phyloP scores from a whole-genome alignment of 139 green algal genomes.

The Chlorella sorokiniana region DNA sequence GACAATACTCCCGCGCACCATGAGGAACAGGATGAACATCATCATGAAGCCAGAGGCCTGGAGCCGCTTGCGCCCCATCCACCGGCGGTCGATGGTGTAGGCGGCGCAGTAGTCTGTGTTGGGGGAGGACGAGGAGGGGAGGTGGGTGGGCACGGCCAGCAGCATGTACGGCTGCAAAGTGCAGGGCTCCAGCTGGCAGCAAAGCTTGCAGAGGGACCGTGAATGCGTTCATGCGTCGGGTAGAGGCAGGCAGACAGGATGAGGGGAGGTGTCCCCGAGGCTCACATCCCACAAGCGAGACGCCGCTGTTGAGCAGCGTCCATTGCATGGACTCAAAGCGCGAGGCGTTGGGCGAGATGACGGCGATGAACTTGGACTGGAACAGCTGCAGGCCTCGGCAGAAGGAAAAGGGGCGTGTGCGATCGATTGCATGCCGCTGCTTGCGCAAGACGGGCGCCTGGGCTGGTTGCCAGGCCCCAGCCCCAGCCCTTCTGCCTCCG shows the following conservation, averaged over 20 bases:
- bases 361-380: conserved; percentile 61
- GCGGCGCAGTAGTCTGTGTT: conserved; percentile 66
- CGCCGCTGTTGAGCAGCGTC: conserved; percentile 74
- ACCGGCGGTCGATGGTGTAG: conserved; percentile 64
- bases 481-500: too few species aligned
- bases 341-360: conserved; percentile 37
- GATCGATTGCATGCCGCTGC: background rate
- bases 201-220: too few species aligned
- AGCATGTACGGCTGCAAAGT: background rate
- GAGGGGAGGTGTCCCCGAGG: background rate
- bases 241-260: background rate
- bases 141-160: background rate
- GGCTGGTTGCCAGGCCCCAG: too few species aligned
- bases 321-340: conserved; percentile 64
- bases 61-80: conserved; percentile 58
- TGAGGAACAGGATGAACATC: conserved; percentile 70
- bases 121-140: background rate
- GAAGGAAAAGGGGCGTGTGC: conserved; percentile 24
- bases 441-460: too few species aligned
- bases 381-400: conserved; percentile 86
- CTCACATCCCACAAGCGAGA: conserved; percentile 62
- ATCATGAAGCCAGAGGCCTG: conserved; percentile 65
- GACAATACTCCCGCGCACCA: too few species aligned
- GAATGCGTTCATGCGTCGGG: too few species aligned
- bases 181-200: background rate